phyloP scores from a whole-genome alignment of 257 asterid genomes.

The Ocimum tenuiflorum region DNA sequence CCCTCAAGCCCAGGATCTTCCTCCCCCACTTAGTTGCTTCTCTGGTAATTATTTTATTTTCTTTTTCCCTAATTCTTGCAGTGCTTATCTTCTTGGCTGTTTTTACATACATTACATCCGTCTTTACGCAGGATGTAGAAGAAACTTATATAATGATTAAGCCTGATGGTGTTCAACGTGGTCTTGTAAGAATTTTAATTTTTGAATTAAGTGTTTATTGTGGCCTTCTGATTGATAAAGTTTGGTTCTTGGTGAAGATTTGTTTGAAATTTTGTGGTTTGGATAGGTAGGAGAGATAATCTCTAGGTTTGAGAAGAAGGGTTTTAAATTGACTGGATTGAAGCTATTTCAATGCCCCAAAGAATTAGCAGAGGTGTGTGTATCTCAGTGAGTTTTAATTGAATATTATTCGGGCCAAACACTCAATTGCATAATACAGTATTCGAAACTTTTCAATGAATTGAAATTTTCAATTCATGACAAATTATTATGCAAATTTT shows the following conservation, averaged over 20 bases:
- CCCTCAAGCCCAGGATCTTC: conserved; percentile 42
- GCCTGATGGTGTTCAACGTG: conserved; percentile 97
- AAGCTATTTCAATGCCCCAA: conserved; percentile 79
- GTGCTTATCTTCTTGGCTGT: not conserved
- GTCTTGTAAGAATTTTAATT: conserved; percentile 49
- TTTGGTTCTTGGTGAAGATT: not conserved
- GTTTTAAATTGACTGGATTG: conserved; percentile 76
- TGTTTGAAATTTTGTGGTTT: conserved; percentile 4
- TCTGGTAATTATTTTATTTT: conserved; percentile 30
- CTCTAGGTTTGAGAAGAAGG: conserved; percentile 90
- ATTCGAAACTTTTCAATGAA: too few relatives aligned
- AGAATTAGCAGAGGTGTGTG: conserved; percentile 73
- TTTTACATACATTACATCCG: not conserved
- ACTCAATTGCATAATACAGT: too few relatives aligned
- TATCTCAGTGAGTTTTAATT: conserved; percentile 5
- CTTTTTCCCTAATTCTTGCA: not conserved
- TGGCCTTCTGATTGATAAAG: not conserved
- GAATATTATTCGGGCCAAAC: too few relatives aligned
- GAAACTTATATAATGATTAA: conserved; percentile 83
- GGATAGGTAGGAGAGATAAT: conserved; percentile 80
- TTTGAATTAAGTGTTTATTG: not conserved
- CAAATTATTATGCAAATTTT: too few relatives aligned
- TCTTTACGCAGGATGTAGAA: conserved; percentile 53
- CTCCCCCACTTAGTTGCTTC: conserved; percentile 82
- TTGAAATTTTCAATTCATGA: too few relatives aligned